Conservation (phyloP, 495 filamentous ascomycete species). For the Aspergillus mulundensis region DNA sequence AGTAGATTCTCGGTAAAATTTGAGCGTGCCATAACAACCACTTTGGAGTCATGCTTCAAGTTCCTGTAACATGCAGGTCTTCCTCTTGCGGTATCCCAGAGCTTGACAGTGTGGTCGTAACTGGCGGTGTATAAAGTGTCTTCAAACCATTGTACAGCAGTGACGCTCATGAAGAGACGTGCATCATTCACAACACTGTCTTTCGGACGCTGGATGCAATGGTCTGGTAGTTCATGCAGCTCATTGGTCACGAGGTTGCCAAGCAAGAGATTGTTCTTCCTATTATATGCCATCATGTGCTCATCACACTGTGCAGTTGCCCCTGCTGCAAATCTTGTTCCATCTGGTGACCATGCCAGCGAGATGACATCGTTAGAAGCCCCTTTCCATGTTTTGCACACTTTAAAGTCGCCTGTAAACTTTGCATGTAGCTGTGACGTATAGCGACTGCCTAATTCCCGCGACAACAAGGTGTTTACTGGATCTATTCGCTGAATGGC, state of each 20-base stretch:
- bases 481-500: not conserved
- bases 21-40: conserved; percentile 67
- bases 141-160: conserved; percentile 68
- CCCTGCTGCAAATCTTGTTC: conserved; percentile 51
- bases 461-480: conserved; percentile 20
- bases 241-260: conserved; percentile 55
- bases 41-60: conserved; percentile 60
- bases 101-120: conserved; percentile 74
- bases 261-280: conserved; percentile 69
- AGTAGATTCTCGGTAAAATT: conserved; percentile 34
- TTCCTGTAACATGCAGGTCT: conserved; percentile 41
- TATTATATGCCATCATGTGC: conserved; percentile 81
- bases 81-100: conserved; percentile 56
- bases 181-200: conserved; percentile 54
- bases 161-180: conserved; percentile 74
- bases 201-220: conserved; percentile 56
- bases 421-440: conserved; percentile 17
- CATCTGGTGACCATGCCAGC: conserved; percentile 48
- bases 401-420: conserved; percentile 25
- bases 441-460: conserved; percentile 22
- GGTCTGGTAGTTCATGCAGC: conserved; percentile 65
- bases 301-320: conserved; percentile 70
- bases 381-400: conserved; percentile 45
- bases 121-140: conserved; percentile 68
- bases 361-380: conserved; percentile 49